Percentiles rank a stretch among this genome's conserved stretches.
phyloP scores from a whole-genome alignment of 768 basidiomycete genomes.

The Tubosaeta brunneosetosa region DNA sequence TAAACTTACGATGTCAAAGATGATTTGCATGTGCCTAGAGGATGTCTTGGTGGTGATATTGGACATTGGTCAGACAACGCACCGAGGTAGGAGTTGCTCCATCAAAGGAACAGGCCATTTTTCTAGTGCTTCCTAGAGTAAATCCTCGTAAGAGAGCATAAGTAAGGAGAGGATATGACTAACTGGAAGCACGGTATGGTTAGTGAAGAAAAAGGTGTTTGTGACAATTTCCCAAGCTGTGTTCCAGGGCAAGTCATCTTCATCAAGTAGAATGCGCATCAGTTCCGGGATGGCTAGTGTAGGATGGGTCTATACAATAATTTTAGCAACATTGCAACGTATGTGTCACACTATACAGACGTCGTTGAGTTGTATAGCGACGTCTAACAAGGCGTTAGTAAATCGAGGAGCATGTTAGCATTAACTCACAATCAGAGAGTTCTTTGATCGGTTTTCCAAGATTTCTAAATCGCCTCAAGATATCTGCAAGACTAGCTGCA shows the following conservation, averaged over 20 bases:
- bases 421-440: constrained; percentile 70
- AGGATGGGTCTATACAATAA: constrained; percentile 72
- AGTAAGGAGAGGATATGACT: constrained; percentile 24
- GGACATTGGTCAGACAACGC: constrained; percentile 14
- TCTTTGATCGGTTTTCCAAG: constrained; percentile 72
- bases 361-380: constrained; percentile 94
- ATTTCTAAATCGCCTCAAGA: constrained; percentile 90
- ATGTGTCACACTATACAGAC: constrained; percentile 36
- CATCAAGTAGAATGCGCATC: constrained; percentile 88
- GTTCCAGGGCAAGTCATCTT: constrained; percentile 84
- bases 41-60: neutral
- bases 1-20: constrained; percentile 75
- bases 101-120: constrained; percentile 92
- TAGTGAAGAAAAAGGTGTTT: constrained; percentile 93
- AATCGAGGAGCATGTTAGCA: neutral
- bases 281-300: constrained; percentile 93
- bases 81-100: constrained; percentile 79
- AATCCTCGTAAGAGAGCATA: neutral
- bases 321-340: neutral
- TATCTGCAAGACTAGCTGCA: constrained; percentile 81
- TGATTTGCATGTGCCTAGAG: constrained; percentile 79
- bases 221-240: constrained; percentile 85
- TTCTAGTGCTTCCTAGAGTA: constrained; percentile 67
- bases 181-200: constrained; percentile 89
- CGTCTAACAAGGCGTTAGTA: constrained; percentile 41